phyloP scores from a whole-genome alignment of 2,329 filamentous ascomycete genomes.

The Exophiala dermatitidis region DNA sequence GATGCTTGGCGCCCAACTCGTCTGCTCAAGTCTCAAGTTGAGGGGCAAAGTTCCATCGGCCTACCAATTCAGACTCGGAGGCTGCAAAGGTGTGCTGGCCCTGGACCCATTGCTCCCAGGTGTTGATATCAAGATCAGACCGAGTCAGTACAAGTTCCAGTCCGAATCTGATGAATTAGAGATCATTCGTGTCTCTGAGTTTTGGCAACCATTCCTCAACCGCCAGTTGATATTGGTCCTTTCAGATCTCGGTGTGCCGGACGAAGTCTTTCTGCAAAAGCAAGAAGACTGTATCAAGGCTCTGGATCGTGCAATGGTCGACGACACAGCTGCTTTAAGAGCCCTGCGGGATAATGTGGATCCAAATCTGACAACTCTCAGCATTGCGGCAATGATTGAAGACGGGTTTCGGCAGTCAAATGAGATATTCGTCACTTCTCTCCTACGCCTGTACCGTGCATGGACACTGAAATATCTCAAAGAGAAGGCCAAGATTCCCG shows the following conservation, averaged over 20 bases:
- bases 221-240: slow-evolving; percentile 85
- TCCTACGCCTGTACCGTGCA: slow-evolving; percentile 76
- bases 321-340: slow-evolving; percentile 56
- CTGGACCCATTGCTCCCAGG: slow-evolving; percentile 62
- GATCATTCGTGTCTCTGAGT: slow-evolving; percentile 73
- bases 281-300: slow-evolving; percentile 63
- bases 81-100: slow-evolving; percentile 81
- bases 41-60: slow-evolving; percentile 62
- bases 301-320: slow-evolving; percentile 62
- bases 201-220: slow-evolving; percentile 73
- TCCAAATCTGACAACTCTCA: slow-evolving; percentile 71
- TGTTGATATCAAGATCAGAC: slow-evolving; percentile 67
- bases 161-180: slow-evolving; percentile 66
- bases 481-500: slow-evolving; percentile 78
- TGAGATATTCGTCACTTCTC: slow-evolving; percentile 76
- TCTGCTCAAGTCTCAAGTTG: slow-evolving; percentile 62
- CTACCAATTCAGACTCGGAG: slow-evolving; percentile 86
- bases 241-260: slow-evolving; percentile 64
- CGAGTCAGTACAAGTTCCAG: slow-evolving; percentile 82
- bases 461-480: slow-evolving; percentile 88
- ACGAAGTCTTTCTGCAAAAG: slow-evolving; percentile 59
- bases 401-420: slow-evolving; percentile 66
- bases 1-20: slow-evolving; percentile 62
- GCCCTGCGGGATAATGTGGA: slow-evolving; percentile 72
- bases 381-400: slow-evolving; percentile 66